A percentile compares a stretch with the other conserved stretches of the same genome.
Evolutionary conservation across 805 yeast genomes (phyloP).

Genomic region (Candida sithepensis): DNA sequence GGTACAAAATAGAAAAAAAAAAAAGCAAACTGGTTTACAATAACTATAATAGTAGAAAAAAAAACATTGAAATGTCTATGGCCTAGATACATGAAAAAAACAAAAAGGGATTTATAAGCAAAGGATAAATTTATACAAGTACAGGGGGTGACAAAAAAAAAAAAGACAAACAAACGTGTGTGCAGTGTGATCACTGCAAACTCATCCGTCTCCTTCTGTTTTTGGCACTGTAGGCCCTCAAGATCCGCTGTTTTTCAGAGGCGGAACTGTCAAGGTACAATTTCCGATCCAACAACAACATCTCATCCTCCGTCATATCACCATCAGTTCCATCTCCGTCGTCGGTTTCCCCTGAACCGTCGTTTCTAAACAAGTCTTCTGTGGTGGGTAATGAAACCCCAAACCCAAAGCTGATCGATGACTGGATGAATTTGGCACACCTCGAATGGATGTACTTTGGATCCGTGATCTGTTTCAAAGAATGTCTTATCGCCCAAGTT

Average conservation of each 20-base stretch:
- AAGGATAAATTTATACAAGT: too few relatives aligned
- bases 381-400: neutral
- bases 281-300: neutral
- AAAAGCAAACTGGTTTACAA: too few relatives aligned
- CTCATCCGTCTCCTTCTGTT: slow-evolving; percentile 2
- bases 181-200: neutral
- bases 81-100: neutral
- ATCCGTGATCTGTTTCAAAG: slow-evolving; percentile 18
- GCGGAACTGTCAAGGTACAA: slow-evolving; percentile 22
- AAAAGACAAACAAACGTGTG: neutral
- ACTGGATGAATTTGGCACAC: slow-evolving; percentile 11
- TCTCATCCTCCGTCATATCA: neutral
- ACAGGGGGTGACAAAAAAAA: neutral
- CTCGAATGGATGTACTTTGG: slow-evolving; percentile 6
- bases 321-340: neutral
- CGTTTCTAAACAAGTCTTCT: neutral
- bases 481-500: slow-evolving; percentile 28
- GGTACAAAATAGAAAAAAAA: neutral
- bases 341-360: neutral
- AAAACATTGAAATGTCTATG: too few relatives aligned
- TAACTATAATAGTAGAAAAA: too few relatives aligned
- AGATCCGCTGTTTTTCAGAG: slow-evolving; percentile 18
- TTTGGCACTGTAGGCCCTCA: slow-evolving; percentile 34
- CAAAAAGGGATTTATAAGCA: neutral
- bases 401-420: slow-evolving; percentile 3